phyloP scores from a whole-genome alignment of 495 filamentous ascomycete genomes.

The Penicillium maclennaniae region DNA sequence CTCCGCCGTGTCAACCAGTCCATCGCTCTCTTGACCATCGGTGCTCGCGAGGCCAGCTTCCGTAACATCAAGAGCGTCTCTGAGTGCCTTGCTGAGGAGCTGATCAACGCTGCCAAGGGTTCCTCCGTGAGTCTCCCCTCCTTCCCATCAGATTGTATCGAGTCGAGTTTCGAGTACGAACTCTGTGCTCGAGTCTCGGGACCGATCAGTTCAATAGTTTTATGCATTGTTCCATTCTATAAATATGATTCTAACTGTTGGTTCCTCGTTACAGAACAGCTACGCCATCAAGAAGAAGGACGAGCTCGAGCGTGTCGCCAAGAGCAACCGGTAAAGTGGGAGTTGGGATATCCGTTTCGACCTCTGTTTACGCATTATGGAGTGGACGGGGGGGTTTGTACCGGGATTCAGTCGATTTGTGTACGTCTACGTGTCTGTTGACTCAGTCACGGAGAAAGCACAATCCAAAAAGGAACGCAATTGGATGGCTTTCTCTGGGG shows the following conservation, averaged over 20 bases:
- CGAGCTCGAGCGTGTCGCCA: constrained; percentile 99
- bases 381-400: constrained; percentile 47
- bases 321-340: constrained; percentile 90
- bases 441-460: constrained; percentile 44
- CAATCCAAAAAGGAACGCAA: constrained; percentile 39
- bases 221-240: background rate
- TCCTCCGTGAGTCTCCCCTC: constrained; percentile 51
- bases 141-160: background rate
- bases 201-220: background rate
- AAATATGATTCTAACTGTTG: background rate
- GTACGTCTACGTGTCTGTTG: constrained; percentile 47
- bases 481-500: constrained; percentile 45
- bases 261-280: constrained; percentile 57
- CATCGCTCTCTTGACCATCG: constrained; percentile 85
- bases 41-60: constrained; percentile 96
- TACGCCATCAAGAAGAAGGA: constrained; percentile 99
- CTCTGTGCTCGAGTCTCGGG: background rate
- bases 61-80: constrained; percentile 98
- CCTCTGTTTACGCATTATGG: constrained; percentile 44
- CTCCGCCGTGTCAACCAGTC: constrained; percentile 99
- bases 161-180: background rate
- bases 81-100: constrained; percentile 96
- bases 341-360: constrained; percentile 49
- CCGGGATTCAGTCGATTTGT: constrained; percentile 47
- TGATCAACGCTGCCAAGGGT: constrained; percentile 99